A percentile compares a stretch with the other conserved stretches of the same genome.
phyloP scores from a whole-genome alignment of 805 yeast species.

The Candida patagonica region DNA sequence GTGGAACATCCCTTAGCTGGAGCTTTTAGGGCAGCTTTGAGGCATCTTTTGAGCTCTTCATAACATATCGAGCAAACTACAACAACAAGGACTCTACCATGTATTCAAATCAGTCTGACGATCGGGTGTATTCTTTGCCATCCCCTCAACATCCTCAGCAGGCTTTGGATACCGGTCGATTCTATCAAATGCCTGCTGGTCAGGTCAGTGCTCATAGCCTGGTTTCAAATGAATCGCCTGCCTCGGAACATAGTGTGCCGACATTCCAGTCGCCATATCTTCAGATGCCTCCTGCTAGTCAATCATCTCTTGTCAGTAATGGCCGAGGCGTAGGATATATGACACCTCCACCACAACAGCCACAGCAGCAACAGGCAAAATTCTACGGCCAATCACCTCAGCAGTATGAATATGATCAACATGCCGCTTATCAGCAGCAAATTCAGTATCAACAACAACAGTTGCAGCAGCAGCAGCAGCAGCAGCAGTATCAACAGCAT shows the following conservation, averaged over 20 bases:
- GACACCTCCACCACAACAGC: constrained; percentile 4
- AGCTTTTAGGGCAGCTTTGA: no score
- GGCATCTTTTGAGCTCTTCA: no score
- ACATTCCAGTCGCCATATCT: constrained; percentile 13
- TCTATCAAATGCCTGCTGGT: constrained; percentile 13
- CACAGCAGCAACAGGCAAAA: constrained; percentile 3
- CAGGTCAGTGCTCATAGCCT: constrained; percentile 17
- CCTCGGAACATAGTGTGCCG: constrained; percentile 22
- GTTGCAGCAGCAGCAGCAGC: constrained; percentile 24
- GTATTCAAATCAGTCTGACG: constrained; percentile 1
- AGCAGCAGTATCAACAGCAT: constrained; percentile 1
- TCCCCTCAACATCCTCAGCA: constrained; percentile 20
- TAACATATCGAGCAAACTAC: no score
- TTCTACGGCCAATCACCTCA: not conserved
- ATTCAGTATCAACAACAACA: constrained; percentile 12
- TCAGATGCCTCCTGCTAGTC: constrained; percentile 15
- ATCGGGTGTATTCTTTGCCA: no score
- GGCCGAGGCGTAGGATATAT: constrained; percentile 6
- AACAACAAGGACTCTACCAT: no score
- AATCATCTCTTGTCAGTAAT: constrained; percentile 16
- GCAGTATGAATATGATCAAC: constrained; percentile 5
- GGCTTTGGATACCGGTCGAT: constrained; percentile 6
- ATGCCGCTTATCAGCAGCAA: not conserved
- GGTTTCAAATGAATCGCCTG: constrained; percentile 22
- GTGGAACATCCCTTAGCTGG: not conserved